These are phyloP conservation scores for Beauveria bassiana DNA, from an alignment of 2,329 filamentous ascomycete genomes.

Conservation along the genomic window DNA sequence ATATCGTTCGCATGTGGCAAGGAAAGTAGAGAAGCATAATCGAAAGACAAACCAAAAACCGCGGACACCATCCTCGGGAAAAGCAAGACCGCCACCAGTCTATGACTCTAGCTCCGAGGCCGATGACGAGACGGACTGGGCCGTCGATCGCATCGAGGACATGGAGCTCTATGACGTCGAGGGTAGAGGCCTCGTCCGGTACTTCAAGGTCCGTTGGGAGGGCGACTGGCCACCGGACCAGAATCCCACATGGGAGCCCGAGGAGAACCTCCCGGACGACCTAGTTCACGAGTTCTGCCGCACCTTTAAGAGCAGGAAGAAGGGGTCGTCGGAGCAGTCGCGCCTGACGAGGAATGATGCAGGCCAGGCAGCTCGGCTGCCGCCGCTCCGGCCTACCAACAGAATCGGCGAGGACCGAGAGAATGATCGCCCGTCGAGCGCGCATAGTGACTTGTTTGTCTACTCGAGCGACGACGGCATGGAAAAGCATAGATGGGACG, in stretches of 20 bases:
- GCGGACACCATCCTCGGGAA: background rate
- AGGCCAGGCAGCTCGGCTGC: too few species aligned
- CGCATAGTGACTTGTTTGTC: slow-evolving; percentile 1
- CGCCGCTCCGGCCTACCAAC: background rate
- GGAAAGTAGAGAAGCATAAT: background rate
- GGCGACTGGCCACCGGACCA: slow-evolving; percentile 48
- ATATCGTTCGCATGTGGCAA: background rate
- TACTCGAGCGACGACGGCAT: slow-evolving; percentile 6
- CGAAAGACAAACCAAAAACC: background rate
- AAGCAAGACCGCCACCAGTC: background rate
- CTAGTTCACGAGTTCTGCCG: slow-evolving; percentile 36
- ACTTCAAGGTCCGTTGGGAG: slow-evolving; percentile 48
- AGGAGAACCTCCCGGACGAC: slow-evolving; percentile 36
- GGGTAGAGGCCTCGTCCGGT: slow-evolving; percentile 28
- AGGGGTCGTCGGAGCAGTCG: background rate
- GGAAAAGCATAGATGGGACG: background rate
- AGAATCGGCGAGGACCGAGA: background rate
- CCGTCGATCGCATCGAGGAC: slow-evolving; percentile 38
- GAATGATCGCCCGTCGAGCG: background rate
- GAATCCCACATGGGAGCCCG: slow-evolving; percentile 52
- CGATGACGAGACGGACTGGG: slow-evolving; percentile 26
- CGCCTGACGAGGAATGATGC: background rate
- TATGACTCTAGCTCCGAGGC: background rate
- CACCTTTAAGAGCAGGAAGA: background rate
- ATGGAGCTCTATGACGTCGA: slow-evolving; percentile 30